Conservation (phyloP, 2,329 filamentous ascomycete genomes). For the Grosmannia huntii region DNA sequence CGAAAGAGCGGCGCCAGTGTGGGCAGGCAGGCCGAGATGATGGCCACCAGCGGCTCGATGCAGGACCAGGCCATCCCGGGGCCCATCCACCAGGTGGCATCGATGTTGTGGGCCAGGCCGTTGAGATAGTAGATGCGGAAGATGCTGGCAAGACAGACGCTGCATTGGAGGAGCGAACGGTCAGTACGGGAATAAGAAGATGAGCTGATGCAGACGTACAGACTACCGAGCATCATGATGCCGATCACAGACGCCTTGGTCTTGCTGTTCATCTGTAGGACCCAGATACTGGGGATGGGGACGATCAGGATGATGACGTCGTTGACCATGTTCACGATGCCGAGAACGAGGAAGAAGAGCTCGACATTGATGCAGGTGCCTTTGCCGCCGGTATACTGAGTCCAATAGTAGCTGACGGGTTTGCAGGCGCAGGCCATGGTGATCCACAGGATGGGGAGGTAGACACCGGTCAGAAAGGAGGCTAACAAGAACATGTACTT, state of each 20-base stretch:
- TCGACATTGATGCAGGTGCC: constrained; percentile 2
- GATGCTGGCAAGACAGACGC: constrained; percentile 1
- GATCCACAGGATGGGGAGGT: neutral
- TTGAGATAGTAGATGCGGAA: constrained; percentile 3
- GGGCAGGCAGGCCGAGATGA: constrained; percentile 2
- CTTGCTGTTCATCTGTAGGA: neutral
- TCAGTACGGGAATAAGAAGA: neutral
- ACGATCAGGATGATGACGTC: constrained; percentile 1
- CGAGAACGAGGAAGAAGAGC: constrained; percentile 1
- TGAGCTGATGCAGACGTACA: neutral
- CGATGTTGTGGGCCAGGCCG: neutral
- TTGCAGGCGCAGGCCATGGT: neutral
- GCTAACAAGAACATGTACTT: neutral
- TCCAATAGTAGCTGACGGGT: constrained; percentile 1
- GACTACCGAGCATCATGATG: constrained; percentile 1
- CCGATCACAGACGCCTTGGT: neutral
- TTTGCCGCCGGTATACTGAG: neutral
- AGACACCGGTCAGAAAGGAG: neutral
- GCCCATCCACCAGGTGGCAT: constrained; percentile 3
- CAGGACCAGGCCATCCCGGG: neutral
- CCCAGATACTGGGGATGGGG: neutral
- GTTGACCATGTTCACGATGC: constrained; percentile 4
- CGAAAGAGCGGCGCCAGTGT: neutral
- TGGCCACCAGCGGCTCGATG: constrained; percentile 1
- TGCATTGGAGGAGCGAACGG: neutral